Evolutionary conservation across 2,329 filamentous ascomycete genomes (phyloP), one percentile per base, ranked within the genome.

Genomic region (Setomelanomma holmii): DNA sequence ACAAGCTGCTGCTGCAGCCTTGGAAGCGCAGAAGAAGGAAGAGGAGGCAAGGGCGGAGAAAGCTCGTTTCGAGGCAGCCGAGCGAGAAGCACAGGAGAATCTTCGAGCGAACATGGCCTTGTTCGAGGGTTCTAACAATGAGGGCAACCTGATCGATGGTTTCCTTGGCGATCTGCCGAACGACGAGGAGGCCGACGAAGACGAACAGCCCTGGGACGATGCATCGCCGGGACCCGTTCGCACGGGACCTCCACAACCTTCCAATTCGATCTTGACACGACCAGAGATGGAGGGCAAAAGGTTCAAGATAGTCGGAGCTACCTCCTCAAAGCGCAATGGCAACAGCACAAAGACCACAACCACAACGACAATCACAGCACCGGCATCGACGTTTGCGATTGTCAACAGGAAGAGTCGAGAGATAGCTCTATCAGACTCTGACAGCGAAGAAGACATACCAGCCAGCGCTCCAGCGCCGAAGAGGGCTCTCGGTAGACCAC

Each of bases 381-480:
- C 60, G 12, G 52, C 52, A 16, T 55, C 64, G 4, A 55, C 45
- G 6, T 65, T 68, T 16, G 61, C 63, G 1, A 53, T 54, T 23
- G 39, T 67, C 22, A 65, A 66, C 22, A 55, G 45, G 34, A 40
- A 23, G 23, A 20, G 30, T n/a, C 58, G 57, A 33, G 42, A 52
- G 2, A 54, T 69, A 5, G 55, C 67, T 12, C 19, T 70, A 1
- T 69, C 67, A 1, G 63, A 66, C 3, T 67, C 63, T 1, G 69
- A 71, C 40, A 65, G 63, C 23, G 71, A 73, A 30, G 71, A 69
- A 19, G 68, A 69, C 11, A 64, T 75, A 27, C 70, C 70, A 5
- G 72, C 70, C 0, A 70, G 48, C 33, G 60, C 67, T 12, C 65
- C 67, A 5, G 35, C 40, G 6, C 42, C 51, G 2, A 71, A 66